Conservation (phyloP, 108 stramenopile genomes). For the Discostella stelligeroides region DNA sequence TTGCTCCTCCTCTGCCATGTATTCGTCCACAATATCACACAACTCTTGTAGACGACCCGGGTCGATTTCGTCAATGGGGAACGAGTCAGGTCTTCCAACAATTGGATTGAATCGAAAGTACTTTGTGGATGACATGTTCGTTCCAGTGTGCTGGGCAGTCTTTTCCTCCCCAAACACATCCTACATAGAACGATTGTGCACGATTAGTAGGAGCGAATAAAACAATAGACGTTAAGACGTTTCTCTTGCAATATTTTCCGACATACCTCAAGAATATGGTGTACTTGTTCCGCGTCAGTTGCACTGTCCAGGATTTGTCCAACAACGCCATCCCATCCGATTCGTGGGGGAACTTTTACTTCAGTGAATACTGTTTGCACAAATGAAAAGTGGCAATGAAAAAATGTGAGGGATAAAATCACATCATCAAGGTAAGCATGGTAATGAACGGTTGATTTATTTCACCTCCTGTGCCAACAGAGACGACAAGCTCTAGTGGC, state of each 20-base stretch:
- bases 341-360: slow-evolving; percentile 68
- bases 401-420: no score
- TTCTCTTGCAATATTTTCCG: no score
- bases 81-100: slow-evolving; percentile 65
- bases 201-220: neutral
- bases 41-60: slow-evolving; percentile 61
- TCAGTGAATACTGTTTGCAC: slow-evolving; percentile 56
- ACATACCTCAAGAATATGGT: slow-evolving; percentile 49
- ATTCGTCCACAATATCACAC: slow-evolving; percentile 61
- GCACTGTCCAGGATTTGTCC: slow-evolving; percentile 86
- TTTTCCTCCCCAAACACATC: slow-evolving; percentile 77
- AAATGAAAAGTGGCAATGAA: neutral
- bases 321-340: slow-evolving; percentile 91
- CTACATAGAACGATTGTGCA: slow-evolving; percentile 8
- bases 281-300: slow-evolving; percentile 69
- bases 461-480: slow-evolving; percentile 74
- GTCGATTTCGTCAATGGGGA: slow-evolving; percentile 75
- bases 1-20: slow-evolving; percentile 79
- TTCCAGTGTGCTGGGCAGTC: slow-evolving; percentile 40
- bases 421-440: no score
- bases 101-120: slow-evolving; percentile 85
- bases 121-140: slow-evolving; percentile 59
- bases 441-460: no score
- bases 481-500: slow-evolving; percentile 83
- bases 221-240: no score